phyloP scores from a whole-genome alignment of 345 rosid species.

The Hypericum androsaemum region DNA sequence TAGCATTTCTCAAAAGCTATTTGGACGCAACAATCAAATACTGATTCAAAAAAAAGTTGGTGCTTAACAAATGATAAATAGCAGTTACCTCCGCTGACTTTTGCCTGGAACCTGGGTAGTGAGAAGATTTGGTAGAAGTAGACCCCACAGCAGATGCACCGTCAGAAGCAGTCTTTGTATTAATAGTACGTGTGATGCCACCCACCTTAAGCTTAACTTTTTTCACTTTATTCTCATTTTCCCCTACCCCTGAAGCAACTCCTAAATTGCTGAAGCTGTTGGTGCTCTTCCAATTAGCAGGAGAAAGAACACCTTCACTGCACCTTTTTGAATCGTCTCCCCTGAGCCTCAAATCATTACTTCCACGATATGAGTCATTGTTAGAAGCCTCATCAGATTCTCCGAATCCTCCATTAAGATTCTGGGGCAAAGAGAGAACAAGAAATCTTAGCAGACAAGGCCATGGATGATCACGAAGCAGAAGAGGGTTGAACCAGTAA shows the following conservation, averaged over 20 bases:
- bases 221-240: constrained; percentile 20
- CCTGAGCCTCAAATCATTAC: constrained; percentile 19
- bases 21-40: constrained; percentile 1
- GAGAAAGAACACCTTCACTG: constrained; percentile 26
- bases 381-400: constrained; percentile 72
- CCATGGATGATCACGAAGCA: constrained; percentile 9
- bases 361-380: constrained; percentile 41
- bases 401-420: constrained; percentile 35
- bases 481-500: constrained; percentile 2
- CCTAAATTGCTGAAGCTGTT: constrained; percentile 9
- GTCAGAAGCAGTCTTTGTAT: constrained; percentile 21
- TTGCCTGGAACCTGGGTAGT: constrained; percentile 15
- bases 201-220: constrained; percentile 24
- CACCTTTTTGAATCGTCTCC: constrained; percentile 30
- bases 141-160: constrained; percentile 26
- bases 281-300: constrained; percentile 21
- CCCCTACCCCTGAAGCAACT: constrained; percentile 16
- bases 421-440: constrained; percentile 28
- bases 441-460: constrained; percentile 11
- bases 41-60: neutral
- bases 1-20: neutral
- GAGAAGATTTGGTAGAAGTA: constrained; percentile 18
- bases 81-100: constrained; percentile 17
- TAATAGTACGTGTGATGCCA: constrained; percentile 21
- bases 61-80: neutral